Base-by-base conservation (phyloP, 2,329 filamentous ascomycete genomes). In the Lanzia echinophila region DNA sequence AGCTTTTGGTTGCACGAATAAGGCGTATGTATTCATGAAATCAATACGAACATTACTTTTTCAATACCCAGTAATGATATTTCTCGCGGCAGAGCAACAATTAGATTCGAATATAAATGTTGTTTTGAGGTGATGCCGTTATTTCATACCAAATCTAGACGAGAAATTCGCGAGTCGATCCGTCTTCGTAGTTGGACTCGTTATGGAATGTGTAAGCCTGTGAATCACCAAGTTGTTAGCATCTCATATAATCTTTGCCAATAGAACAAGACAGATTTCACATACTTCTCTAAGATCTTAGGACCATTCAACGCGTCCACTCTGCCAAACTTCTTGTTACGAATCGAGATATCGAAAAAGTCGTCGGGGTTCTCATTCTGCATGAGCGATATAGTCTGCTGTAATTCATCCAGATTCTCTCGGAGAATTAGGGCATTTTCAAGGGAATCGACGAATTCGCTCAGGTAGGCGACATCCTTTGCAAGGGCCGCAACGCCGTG, bases 291-390 rank as follows among this genome's bases (percentile, higher is more conserved):
- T n/a, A 99, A 71, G 58, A 99, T 69, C 39, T 89, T 76, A 0
- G 91, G 90, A 0, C 92, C 94, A 68, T 95, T 95, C 68, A 95
- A 77, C 50, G 89, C 87, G 71, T 97, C 90, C 33, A 99, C 95
- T 51, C 90, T 85, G 15, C 90, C 88, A 68, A 96, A 99, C 68
- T 96, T 95, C 73, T 88, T 91, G 72, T 96, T 96, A 50, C 90
- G 78, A 13, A 86, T 88, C 5, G 86, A 87, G 47, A 94, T 86
- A 67, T 99, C 94, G 69, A 94, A 99, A 70, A 96, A 99, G 69
- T 97, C 92, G 60, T 97, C 91, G n/a, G 89, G 83, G 63, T 95
- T 95, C 39, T 95, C 90, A 1, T 81, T 82, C 66, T 88, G 84
- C 79, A 99, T 87, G 24, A 99, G 77, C 56, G 87, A 83, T 45